Base-by-base conservation (phyloP, 75 land plant species). In the Pinus tabuliformis region DNA sequence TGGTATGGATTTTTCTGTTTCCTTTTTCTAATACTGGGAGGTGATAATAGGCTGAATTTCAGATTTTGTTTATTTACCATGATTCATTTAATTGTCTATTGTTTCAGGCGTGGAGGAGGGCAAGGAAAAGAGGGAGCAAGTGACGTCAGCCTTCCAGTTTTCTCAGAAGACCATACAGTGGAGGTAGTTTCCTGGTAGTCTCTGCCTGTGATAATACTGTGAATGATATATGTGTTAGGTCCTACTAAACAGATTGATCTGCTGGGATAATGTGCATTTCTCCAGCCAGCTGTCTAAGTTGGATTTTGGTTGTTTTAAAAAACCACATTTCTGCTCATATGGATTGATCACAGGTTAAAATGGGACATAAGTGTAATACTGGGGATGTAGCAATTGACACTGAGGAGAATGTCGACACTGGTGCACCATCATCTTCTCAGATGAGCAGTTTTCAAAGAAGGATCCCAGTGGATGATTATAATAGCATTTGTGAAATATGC, bases 401-500 rank as follows among this genome's bases (percentile, higher is more conserved):
- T 63, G 37, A 16, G 66, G 66, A 63, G 6, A 33, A 28, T 62
- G 36, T 16, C 30, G 13, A 62, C 36, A 62, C 14, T 28, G 65
- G 30, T 62, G 37, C 17, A 63, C 37, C 66, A 63, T 63, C 33
- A 15, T 63, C 66, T 63, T 30, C 66, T 33, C 39, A 63, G 39
- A 63, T 6, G 33, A 63, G 39, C 21, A 3, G 30, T 63, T 30
- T 15, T 33, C 66, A 30, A 33, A 37, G 33, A 63, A 33, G 33
- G 66, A 22, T 37, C 33, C 66, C 66, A 30, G 37, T 16, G 33
- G 66, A 63, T 63, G 17, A 63, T 63, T 33, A 63, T 33, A 63
- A 30, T 33, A 63, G 66, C 26, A 16, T 63, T 63, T 63, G 66
- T 63, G 66, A 63, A 63, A 63, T 63, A 33, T 63, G 66, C 37